Conservation (phyloP, 2,329 filamentous ascomycete genomes). For the Rhynchosporium agropyri region DNA sequence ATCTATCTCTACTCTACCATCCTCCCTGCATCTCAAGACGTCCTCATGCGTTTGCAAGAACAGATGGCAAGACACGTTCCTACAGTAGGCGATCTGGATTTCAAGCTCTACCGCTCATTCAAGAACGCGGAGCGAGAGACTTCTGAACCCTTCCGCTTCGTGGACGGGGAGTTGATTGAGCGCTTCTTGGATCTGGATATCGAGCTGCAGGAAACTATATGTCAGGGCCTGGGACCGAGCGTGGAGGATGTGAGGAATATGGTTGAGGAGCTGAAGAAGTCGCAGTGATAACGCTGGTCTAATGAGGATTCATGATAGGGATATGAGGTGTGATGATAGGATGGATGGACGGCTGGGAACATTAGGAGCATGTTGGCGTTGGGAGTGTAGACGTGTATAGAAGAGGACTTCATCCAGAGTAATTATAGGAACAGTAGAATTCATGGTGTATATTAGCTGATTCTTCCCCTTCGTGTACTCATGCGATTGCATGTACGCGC, state of each 20-base stretch:
- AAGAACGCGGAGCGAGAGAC: conserved; percentile 70
- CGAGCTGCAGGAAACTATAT: conserved; percentile 55
- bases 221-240: conserved; percentile 59
- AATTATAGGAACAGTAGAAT: too few relatives aligned
- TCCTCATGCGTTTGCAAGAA: conserved; percentile 80
- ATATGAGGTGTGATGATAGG: conserved; percentile 50
- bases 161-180: conserved; percentile 92
- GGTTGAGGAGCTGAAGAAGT: conserved; percentile 61
- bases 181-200: conserved; percentile 74
- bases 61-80: conserved; percentile 68
- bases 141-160: conserved; percentile 80
- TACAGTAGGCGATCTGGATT: conserved; percentile 73
- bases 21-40: conserved; percentile 68
- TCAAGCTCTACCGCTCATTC: conserved; percentile 81
- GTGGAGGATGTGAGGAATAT: conserved; percentile 64
- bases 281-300: background rate
- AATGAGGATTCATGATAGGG: conserved; percentile 6
- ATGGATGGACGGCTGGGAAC: background rate
- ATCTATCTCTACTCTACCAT: conserved; percentile 90
- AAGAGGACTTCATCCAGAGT: background rate
- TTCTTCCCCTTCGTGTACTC: too few relatives aligned
- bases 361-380: too few relatives aligned
- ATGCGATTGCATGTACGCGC: too few relatives aligned
- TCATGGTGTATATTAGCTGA: too few relatives aligned
- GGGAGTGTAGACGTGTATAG: too few relatives aligned